phyloP scores from a whole-genome alignment of 2,329 filamentous ascomycete species.

The Colletotrichum tanaceti region DNA sequence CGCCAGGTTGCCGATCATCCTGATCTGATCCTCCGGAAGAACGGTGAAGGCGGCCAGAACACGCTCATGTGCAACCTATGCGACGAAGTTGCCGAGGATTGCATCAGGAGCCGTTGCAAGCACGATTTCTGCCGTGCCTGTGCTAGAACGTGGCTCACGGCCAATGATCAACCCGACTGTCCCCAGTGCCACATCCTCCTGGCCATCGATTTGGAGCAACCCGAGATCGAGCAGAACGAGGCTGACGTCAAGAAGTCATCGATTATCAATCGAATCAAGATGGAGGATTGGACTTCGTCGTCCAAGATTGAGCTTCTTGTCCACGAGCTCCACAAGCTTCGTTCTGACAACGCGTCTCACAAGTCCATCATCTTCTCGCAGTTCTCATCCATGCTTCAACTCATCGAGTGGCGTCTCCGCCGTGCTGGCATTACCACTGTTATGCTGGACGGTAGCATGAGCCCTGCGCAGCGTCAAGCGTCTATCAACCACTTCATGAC shows the following conservation, averaged over 20 bases:
- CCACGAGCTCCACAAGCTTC: slow-evolving; percentile 90
- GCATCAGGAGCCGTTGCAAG: slow-evolving; percentile 89
- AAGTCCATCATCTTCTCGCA: slow-evolving; percentile 99
- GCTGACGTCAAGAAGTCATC: slow-evolving; percentile 90
- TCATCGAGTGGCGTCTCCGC: slow-evolving; percentile 95
- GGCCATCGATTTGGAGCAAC: slow-evolving; percentile 92
- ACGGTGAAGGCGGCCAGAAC: slow-evolving; percentile 87
- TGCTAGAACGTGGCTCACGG: slow-evolving; percentile 70
- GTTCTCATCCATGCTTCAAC: slow-evolving; percentile 96
- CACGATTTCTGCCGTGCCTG: slow-evolving; percentile 74
- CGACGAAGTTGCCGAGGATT: slow-evolving; percentile 95
- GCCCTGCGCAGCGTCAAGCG: slow-evolving; percentile 88
- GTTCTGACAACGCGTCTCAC: slow-evolving; percentile 91
- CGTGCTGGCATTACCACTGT: slow-evolving; percentile 98
- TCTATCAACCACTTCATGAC: slow-evolving; percentile 98
- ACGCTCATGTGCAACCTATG: slow-evolving; percentile 93
- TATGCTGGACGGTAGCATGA: slow-evolving; percentile 98
- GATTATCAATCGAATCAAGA: slow-evolving; percentile 98
- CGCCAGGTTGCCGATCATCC: slow-evolving; percentile 97
- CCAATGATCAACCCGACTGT: slow-evolving; percentile 82
- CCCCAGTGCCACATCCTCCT: slow-evolving; percentile 92
- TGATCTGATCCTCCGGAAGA: slow-evolving; percentile 91
- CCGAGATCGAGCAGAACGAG: slow-evolving; percentile 93
- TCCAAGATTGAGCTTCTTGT: slow-evolving; percentile 98
- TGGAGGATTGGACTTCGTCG: slow-evolving; percentile 98